A percentile compares a stretch with the other conserved stretches of the same genome.
These are phyloP conservation scores for Gossypium arboreum DNA, from an alignment of 345 rosid species.

Conservation along the genomic window DNA sequence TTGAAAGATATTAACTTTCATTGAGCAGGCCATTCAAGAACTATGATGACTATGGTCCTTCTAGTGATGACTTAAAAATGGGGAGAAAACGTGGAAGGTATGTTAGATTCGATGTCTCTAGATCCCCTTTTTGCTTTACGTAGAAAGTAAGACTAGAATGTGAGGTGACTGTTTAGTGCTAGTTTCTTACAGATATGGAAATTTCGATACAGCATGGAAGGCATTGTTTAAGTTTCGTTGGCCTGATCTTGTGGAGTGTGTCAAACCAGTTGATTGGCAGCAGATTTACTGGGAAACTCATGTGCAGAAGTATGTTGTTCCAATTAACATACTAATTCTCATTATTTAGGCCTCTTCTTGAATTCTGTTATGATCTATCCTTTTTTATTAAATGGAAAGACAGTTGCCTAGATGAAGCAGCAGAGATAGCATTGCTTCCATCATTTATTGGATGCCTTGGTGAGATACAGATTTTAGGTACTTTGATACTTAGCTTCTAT, in stretches of 20 bases:
- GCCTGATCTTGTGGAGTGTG: conserved; percentile 36
- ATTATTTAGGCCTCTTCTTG: not conserved
- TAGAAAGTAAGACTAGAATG: not conserved
- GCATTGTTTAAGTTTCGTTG: conserved; percentile 59
- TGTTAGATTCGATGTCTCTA: not conserved
- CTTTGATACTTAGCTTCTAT: conserved; percentile 9
- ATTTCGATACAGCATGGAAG: conserved; percentile 56
- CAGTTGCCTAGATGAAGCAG: conserved; percentile 93
- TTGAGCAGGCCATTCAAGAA: conserved; percentile 55
- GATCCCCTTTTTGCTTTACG: not conserved
- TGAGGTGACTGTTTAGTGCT: not conserved
- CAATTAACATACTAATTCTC: conserved; percentile 15
- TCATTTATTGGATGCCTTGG: conserved; percentile 56
- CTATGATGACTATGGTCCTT: conserved; percentile 37
- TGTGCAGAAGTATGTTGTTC: conserved; percentile 53
- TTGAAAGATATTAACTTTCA: conserved; percentile 3
- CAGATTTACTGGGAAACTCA: conserved; percentile 80
- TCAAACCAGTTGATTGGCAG: conserved; percentile 55
- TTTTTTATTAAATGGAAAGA: conserved; percentile 25
- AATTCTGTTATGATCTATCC: not conserved
- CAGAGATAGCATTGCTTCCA: conserved; percentile 60
- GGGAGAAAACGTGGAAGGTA: conserved; percentile 74
- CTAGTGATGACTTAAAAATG: conserved; percentile 27
- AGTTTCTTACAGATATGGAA: conserved; percentile 37
- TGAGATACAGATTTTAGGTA: conserved; percentile 57